Base-by-base conservation (phyloP, 2,329 filamentous ascomycete genomes). In the Calonectria honghensis region DNA sequence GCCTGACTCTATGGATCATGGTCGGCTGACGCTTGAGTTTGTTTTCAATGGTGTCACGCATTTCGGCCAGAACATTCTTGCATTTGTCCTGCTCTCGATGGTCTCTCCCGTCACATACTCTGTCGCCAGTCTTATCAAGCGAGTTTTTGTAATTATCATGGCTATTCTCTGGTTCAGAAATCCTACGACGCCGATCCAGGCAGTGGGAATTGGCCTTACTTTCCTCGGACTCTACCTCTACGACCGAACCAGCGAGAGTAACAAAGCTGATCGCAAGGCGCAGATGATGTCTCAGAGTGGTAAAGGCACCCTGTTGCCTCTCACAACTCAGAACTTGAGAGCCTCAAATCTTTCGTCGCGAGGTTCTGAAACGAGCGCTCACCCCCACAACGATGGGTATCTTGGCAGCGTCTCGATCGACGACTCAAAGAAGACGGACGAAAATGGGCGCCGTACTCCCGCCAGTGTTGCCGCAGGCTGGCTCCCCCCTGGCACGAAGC, bases 71-170 rank as follows among this genome's bases (percentile, higher is more conserved):
- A 98, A 98, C 82, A 97, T 99, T 68, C 90, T 99, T 70, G 97
- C 97, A 0, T 99, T 99, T 83, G 89, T 98, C 29, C 89, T 99
- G 7, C 89, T 99, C 9, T 98, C 96, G 69, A 94, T 98, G 88
- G 94, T 98, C 16, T 98, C 96, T 0, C 97, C 97, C 0, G 97
- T 99, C 48, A 98, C 97, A 0, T 99, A 99, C 87, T 98, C 95
- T 0, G 96, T 99, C 48, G 97, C 97, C 45, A 97, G 94, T 72
- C 89, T 99, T 75, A 97, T 99, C 85, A 99, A 99, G 87, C 94
- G 97, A 64, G 97, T 99, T 16, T 98, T 98, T 82, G 96, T 99
- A 81, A 98, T 99, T 80, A 91, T 97, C 73, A 94, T 98, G 79
- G 96, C 97, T 9, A 96, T 99, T 76, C 87, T 98, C 79, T 99